phyloP scores from a whole-genome alignment of 257 asterid species.

The Cinchona pubescens region DNA sequence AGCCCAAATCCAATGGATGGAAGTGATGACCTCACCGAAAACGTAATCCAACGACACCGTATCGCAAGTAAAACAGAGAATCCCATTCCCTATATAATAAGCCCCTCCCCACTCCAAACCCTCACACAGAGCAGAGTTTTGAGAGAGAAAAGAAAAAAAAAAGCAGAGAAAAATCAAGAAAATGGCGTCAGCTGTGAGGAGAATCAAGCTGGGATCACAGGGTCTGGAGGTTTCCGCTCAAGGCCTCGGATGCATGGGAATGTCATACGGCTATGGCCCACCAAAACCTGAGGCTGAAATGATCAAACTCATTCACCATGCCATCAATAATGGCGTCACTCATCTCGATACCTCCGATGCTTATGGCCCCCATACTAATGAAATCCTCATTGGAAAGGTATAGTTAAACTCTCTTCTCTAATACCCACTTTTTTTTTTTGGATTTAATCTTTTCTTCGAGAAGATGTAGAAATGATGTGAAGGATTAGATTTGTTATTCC shows the following conservation, averaged over 20 bases:
- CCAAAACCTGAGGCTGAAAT: constrained; percentile 17
- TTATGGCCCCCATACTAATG: constrained; percentile 19
- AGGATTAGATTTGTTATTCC: too few species aligned
- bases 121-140: too few species aligned
- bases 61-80: too few species aligned
- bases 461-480: too few species aligned
- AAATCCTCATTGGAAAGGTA: constrained; percentile 17
- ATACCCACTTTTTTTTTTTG: background rate
- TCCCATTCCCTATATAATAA: too few species aligned
- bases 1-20: too few species aligned
- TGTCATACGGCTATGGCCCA: constrained; percentile 12
- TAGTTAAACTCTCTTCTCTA: too few species aligned
- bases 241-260: constrained; percentile 17
- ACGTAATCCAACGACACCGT: too few species aligned
- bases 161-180: background rate
- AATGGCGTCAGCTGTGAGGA: constrained; percentile 6
- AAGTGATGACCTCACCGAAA: too few species aligned
- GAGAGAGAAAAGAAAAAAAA: background rate
- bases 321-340: constrained; percentile 14
- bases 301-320: constrained; percentile 10
- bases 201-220: constrained; percentile 17
- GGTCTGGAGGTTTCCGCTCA: constrained; percentile 15
- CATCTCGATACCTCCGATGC: constrained; percentile 17
- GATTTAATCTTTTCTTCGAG: too few species aligned
- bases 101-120: too few species aligned